phyloP scores from a whole-genome alignment of 768 basidiomycete genomes.

The Leccinum barrowsii region DNA sequence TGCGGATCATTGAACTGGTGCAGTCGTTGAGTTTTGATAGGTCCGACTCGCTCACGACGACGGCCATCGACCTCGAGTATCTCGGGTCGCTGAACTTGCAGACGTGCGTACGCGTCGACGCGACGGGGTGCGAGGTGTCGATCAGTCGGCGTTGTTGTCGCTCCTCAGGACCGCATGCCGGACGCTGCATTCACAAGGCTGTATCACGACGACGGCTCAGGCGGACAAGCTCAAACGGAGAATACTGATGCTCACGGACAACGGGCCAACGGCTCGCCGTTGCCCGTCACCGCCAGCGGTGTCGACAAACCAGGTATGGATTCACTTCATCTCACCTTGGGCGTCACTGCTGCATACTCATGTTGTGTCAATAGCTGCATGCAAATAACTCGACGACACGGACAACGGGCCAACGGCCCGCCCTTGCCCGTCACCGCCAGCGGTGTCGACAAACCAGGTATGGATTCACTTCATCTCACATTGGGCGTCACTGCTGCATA shows the following conservation, averaged over 20 bases:
- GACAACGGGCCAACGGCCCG: too few relatives aligned
- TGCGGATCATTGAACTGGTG: slow-evolving; percentile 84
- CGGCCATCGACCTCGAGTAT: slow-evolving; percentile 59
- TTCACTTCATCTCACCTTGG: too few relatives aligned
- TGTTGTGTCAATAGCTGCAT: too few relatives aligned
- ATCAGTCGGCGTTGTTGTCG: slow-evolving; percentile 62
- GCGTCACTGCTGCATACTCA: too few relatives aligned
- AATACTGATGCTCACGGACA: slow-evolving; percentile 13
- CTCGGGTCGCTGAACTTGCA: slow-evolving; percentile 64
- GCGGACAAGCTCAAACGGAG: slow-evolving; percentile 68
- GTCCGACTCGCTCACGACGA: slow-evolving; percentile 67
- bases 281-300: too few relatives aligned
- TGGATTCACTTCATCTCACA: too few relatives aligned
- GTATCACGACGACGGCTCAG: slow-evolving; percentile 57
- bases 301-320: too few relatives aligned
- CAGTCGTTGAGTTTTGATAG: slow-evolving; percentile 87
- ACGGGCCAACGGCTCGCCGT: too few relatives aligned
- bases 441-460: too few relatives aligned
- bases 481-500: too few relatives aligned
- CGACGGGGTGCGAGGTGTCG: slow-evolving; percentile 81
- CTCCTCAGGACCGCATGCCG: slow-evolving; percentile 63
- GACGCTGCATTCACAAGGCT: slow-evolving; percentile 63
- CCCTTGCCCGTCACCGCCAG: too few relatives aligned
- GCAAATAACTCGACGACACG: too few relatives aligned
- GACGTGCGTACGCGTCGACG: slow-evolving; percentile 64